phyloP scores from a whole-genome alignment of 2,329 filamentous ascomycete genomes.

The Thielaviopsis populi region DNA sequence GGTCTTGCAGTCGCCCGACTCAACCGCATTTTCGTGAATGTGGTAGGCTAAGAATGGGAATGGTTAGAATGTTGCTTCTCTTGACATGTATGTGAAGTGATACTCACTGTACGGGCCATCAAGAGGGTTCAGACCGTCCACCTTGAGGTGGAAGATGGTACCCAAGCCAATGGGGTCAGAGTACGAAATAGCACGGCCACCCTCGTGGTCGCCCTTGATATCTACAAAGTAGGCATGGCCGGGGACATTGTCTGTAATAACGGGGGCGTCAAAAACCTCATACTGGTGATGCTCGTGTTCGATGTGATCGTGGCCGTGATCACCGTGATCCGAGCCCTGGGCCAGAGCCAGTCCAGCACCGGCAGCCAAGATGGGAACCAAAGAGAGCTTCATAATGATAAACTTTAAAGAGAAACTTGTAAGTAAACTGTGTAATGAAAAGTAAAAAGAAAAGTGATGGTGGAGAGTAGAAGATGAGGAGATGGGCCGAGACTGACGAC shows the following conservation, averaged over 20 bases:
- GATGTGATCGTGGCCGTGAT: neutral
- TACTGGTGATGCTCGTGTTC: neutral
- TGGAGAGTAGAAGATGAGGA: neutral
- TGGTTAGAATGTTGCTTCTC: too few species aligned
- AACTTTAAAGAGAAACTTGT: neutral
- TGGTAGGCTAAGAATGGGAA: constrained; percentile 35
- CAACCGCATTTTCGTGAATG: constrained; percentile 38
- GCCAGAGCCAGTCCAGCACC: neutral
- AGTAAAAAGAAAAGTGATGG: neutral
- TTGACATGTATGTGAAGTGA: neutral
- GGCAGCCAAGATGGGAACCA: neutral
- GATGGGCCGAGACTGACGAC: neutral
- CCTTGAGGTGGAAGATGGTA: constrained; percentile 14
- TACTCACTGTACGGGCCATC: constrained; percentile 16
- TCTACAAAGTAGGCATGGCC: constrained; percentile 12
- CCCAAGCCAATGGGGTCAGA: constrained; percentile 16
- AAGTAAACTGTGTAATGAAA: neutral
- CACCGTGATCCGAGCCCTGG: neutral
- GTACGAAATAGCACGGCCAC: constrained; percentile 13
- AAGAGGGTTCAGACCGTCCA: constrained; percentile 10
- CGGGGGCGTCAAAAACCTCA: neutral
- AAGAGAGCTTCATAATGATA: constrained; percentile 11
- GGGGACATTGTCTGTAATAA: constrained; percentile 10
- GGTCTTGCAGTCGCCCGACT: constrained; percentile 35
- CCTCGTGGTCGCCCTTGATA: constrained; percentile 7